Evolutionary conservation across 129 eudicot species (phyloP).

Genomic region (Glebionis coronaria): DNA sequence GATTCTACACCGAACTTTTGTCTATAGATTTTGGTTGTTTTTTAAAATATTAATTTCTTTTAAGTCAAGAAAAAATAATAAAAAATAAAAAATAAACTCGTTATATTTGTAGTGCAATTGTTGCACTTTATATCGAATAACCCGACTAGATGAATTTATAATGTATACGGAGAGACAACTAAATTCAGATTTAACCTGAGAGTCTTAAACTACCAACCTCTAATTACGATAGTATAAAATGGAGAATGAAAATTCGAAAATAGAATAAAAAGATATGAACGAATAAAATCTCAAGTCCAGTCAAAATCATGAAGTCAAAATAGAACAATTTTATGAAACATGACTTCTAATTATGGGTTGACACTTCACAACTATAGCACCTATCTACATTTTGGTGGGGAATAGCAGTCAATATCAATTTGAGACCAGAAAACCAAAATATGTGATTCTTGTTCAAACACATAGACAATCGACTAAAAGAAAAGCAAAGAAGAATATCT

Average conservation of each 20-base stretch:
- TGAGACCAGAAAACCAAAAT: constrained; percentile 12
- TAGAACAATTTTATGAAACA: constrained; percentile 26
- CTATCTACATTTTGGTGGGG: constrained; percentile 13
- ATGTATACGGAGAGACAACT: too few relatives aligned
- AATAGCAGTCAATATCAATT: constrained; percentile 18
- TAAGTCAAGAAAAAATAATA: too few relatives aligned
- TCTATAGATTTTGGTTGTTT: too few relatives aligned
- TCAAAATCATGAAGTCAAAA: constrained; percentile 20
- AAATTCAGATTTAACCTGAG: too few relatives aligned
- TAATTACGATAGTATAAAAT: not conserved
- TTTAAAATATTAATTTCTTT: too few relatives aligned
- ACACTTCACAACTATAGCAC: constrained; percentile 15
- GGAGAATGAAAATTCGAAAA: not conserved
- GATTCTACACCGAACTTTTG: too few relatives aligned
- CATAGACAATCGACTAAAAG: constrained; percentile 18
- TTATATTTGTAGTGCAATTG: too few relatives aligned
- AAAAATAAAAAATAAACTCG: too few relatives aligned
- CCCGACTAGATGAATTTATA: too few relatives aligned
- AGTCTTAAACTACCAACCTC: too few relatives aligned
- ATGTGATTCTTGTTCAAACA: constrained; percentile 25
- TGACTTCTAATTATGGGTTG: constrained; percentile 27
- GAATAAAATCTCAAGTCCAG: not conserved
- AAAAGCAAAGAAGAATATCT: constrained; percentile 14
- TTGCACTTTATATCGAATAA: too few relatives aligned
- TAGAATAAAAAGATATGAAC: not conserved